Conservation (phyloP, 805 yeast genomes). For the Candida sphagnicola region DNA sequence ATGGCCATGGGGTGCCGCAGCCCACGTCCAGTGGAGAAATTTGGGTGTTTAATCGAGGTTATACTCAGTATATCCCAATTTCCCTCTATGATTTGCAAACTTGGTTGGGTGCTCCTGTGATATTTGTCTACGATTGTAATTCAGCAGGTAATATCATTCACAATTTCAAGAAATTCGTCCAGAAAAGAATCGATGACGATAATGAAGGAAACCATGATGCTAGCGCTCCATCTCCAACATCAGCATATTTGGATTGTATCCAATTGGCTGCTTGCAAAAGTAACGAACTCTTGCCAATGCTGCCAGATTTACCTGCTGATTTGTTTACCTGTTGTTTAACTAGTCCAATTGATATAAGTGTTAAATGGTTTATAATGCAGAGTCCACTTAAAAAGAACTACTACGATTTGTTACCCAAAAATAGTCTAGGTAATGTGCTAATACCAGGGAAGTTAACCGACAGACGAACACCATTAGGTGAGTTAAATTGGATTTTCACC, state of each 20-base stretch:
- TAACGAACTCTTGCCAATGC: conserved; percentile 84
- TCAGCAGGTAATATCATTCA: conserved; percentile 91
- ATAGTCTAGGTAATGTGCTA: conserved; percentile 52
- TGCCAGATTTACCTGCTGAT: conserved; percentile 94
- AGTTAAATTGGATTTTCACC: conserved; percentile 94
- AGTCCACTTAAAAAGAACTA: conserved; percentile 58
- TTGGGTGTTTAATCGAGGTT: conserved; percentile 97
- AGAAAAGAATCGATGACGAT: conserved; percentile 84
- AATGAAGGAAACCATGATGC: conserved; percentile 54
- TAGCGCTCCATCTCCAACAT: conserved; percentile 57
- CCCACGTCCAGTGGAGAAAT: conserved; percentile 96
- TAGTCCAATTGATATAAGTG: conserved; percentile 91
- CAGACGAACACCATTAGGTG: conserved; percentile 93
- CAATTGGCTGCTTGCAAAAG: conserved; percentile 91
- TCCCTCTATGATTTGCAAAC: conserved; percentile 92
- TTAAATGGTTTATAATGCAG: conserved; percentile 87
- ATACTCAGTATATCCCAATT: conserved; percentile 96
- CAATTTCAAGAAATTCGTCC: conserved; percentile 86
- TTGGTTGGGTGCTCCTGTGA: conserved; percentile 97
- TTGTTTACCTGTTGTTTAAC: conserved; percentile 93
- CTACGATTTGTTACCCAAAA: conserved; percentile 42
- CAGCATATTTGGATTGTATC: conserved; percentile 77
- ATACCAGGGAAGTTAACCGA: conserved; percentile 92
- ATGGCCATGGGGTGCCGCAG: conserved; percentile 98
- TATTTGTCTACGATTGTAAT: conserved; percentile 90